These are phyloP conservation scores for Cryptosporidium tyzzeri DNA, from an alignment of 169 alveolate species.

Conservation along the genomic window DNA sequence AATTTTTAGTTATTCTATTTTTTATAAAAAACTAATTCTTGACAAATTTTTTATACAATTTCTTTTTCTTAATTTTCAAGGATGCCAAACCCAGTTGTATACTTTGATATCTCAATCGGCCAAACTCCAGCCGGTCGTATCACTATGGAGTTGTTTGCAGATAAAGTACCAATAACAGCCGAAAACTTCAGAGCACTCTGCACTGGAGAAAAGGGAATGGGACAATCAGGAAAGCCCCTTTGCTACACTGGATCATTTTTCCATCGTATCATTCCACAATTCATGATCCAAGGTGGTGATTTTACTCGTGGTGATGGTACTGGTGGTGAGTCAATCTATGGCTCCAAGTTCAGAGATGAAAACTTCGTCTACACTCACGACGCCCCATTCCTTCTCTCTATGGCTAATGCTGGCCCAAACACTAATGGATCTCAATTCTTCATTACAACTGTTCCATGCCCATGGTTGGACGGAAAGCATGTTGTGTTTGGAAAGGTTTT, in stretches of 20 bases:
- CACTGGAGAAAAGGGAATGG: slow-evolving; percentile 89
- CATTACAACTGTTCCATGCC: slow-evolving; percentile 93
- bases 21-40: not conserved
- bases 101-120: slow-evolving; percentile 83
- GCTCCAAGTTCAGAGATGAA: slow-evolving; percentile 88
- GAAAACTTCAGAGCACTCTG: slow-evolving; percentile 91
- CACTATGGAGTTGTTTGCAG: slow-evolving; percentile 92
- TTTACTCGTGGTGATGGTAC: slow-evolving; percentile 88
- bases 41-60: not conserved
- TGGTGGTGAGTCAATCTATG: slow-evolving; percentile 92
- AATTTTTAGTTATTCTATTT: not conserved
- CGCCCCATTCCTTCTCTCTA: slow-evolving; percentile 94
- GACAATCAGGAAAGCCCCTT: slow-evolving; percentile 89
- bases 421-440: slow-evolving; percentile 98
- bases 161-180: slow-evolving; percentile 88
- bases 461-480: slow-evolving; percentile 97
- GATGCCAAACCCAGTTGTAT: slow-evolving; percentile 78
- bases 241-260: slow-evolving; percentile 89
- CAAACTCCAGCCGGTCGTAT: slow-evolving; percentile 90
- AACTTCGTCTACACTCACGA: slow-evolving; percentile 88
- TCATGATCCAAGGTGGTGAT: slow-evolving; percentile 93
- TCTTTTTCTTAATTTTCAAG: not conserved
- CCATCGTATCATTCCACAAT: slow-evolving; percentile 88
- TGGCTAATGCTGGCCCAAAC: slow-evolving; percentile 98
- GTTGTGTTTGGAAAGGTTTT: slow-evolving; percentile 93